Evolutionary conservation across 140 eudicot species (phyloP).

Genomic region (Oenanthe javanica): DNA sequence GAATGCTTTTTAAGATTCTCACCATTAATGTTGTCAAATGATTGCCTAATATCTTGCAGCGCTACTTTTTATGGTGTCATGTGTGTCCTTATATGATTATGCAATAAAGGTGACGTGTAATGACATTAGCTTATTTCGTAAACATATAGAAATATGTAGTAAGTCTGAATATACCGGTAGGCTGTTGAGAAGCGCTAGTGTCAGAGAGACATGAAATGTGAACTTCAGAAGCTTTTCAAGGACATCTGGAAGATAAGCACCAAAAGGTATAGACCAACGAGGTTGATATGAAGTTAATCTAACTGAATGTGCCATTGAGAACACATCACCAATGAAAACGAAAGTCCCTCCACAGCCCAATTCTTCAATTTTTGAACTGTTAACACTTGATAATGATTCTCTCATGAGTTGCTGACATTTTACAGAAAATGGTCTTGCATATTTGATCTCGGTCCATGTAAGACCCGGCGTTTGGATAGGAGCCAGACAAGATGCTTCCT

Average conservation of each 20-base stretch:
- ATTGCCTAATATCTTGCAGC: background rate
- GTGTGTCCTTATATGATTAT: background rate
- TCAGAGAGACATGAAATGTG: conserved; percentile 66
- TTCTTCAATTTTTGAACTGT: conserved; percentile 25
- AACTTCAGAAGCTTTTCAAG: conserved; percentile 57
- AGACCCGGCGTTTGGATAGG: conserved; percentile 56
- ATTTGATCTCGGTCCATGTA: conserved; percentile 73
- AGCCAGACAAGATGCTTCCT: conserved; percentile 56
- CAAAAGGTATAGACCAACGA: conserved; percentile 40
- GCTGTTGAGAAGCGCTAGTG: conserved; percentile 77
- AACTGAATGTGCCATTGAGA: conserved; percentile 56
- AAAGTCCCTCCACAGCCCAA: conserved; percentile 50
- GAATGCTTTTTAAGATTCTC: background rate
- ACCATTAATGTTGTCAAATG: background rate
- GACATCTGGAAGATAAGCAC: conserved; percentile 44
- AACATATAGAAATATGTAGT: background rate
- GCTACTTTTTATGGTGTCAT: background rate
- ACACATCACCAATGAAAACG: conserved; percentile 73
- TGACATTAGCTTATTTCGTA: background rate
- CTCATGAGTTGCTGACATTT: conserved; percentile 25
- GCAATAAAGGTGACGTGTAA: background rate
- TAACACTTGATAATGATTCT: conserved; percentile 20
- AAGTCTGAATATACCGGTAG: conserved; percentile 55
- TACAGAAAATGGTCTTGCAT: conserved; percentile 35
- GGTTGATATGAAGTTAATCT: conserved; percentile 70